Base-by-base conservation (phyloP, 2,329 filamentous ascomycete species). In the Xylariaceae sp. region DNA sequence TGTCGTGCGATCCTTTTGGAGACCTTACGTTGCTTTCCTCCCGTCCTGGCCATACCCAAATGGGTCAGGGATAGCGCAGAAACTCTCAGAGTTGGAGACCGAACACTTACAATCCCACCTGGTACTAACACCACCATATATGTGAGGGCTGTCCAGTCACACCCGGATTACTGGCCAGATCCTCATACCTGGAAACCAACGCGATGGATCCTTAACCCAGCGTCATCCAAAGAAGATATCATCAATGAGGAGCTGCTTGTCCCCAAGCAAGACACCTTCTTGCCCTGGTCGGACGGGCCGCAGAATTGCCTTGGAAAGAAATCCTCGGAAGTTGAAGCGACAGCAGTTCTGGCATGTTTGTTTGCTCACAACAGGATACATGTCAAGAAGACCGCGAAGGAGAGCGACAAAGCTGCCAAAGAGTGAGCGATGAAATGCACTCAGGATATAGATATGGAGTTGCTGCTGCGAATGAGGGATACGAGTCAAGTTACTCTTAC, bases 291-390 rank as follows among this genome's bases (percentile, higher is more conserved):
- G 3, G 55, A 55, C 6, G 55, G 53, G 3, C 54, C 51, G 0
- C 55, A 56, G 34, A 51, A 48, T 25, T 58, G 55, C 35, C 55
- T 55, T 2, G 48, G 49, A 6, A 56, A 44, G 32, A 54, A 55
- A 22, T 58, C 58, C 32, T 40, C 54, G 17, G 50, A 48, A 41
- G 55, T 59, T 1, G 51, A 59, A 23, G 49, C 27, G 0, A 52
- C 54, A 1, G 58, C 53, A 1, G 54, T 54, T 3, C 10, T 58
- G 5, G 58, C 55, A 2, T 45, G 45, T 8, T 14, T 59, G 3
- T 49, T 57, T 12, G 22, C 35, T 7, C 1, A 2, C 3, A 50
- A 58, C 22, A 47, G 51, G 12, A 12, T 58, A 5, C 8, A 8
- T 8, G 25, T 29, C 14, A 8, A 29, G 25, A 29, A 29, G 25